phyloP scores from a whole-genome alignment of 768 basidiomycete genomes.

The Ramaria sp. region DNA sequence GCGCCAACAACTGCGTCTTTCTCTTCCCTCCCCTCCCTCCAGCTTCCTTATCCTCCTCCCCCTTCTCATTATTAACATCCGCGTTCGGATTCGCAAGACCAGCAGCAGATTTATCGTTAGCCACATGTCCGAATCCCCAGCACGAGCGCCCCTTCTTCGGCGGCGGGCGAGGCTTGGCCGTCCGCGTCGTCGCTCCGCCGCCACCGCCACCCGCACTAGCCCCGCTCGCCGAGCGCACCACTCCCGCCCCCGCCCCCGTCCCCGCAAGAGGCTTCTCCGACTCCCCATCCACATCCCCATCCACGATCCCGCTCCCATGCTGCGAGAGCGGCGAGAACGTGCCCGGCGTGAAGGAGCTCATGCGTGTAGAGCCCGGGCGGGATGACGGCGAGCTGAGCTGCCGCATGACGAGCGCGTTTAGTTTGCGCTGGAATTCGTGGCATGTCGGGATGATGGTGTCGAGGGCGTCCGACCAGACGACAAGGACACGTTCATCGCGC shows the following conservation, averaged over 20 bases:
- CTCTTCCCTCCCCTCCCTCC: slow-evolving; percentile 10
- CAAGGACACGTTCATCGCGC: slow-evolving; percentile 75
- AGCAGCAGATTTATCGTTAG: neutral
- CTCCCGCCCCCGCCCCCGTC: neutral
- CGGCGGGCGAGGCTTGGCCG: slow-evolving; percentile 1
- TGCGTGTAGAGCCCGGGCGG: no score
- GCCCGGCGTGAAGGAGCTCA: slow-evolving; percentile 25
- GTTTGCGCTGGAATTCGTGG: slow-evolving; percentile 60
- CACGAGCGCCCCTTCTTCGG: slow-evolving; percentile 16
- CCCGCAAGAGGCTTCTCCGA: neutral
- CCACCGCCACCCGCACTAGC: no score
- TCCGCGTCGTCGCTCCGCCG: no score
- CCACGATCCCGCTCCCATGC: neutral
- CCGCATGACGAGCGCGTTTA: slow-evolving; percentile 76
- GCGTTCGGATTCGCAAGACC: neutral
- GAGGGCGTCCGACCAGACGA: slow-evolving; percentile 79
- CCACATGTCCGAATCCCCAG: slow-evolving; percentile 16
- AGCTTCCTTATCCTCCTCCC: no score
- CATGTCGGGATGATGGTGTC: slow-evolving; percentile 70
- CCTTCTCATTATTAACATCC: neutral
- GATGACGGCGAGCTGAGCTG: slow-evolving; percentile 29
- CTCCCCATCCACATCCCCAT: neutral
- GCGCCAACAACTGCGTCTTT: slow-evolving; percentile 50
- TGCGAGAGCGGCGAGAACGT: slow-evolving; percentile 11
- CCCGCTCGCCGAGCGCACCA: no score